These are phyloP conservation scores for Phlebopus sp. DNA, from an alignment of 1,284 basidiomycete genomes.

Conservation along the genomic window DNA sequence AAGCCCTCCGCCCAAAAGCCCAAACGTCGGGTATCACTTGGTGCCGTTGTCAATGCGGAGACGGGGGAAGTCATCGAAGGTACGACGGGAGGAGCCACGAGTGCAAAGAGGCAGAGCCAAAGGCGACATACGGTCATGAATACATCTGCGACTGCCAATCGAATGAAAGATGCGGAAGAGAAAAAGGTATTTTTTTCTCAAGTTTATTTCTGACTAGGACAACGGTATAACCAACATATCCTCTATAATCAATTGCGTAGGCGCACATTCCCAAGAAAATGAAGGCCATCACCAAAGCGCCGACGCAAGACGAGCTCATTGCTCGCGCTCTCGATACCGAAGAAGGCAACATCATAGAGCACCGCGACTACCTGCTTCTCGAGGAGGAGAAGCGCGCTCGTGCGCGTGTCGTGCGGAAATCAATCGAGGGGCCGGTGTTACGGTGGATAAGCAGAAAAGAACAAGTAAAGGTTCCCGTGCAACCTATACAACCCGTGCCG, in stretches of 20 bases:
- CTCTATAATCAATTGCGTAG: conserved; percentile 36
- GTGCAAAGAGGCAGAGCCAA: conserved; percentile 57
- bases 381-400: conserved; percentile 81
- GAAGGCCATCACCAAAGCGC: conserved; percentile 46
- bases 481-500: conserved; percentile 14
- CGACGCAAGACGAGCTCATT: conserved; percentile 80
- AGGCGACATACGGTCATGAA: conserved; percentile 64
- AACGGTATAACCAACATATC: background rate
- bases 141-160: conserved; percentile 57
- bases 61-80: conserved; percentile 51
- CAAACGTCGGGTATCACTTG: conserved; percentile 54
- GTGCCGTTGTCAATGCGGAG: conserved; percentile 51
- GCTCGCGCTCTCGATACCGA: conserved; percentile 81
- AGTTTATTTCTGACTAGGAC: conserved; percentile 1
- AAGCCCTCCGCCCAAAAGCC: conserved; percentile 35
- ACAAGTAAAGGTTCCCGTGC: conserved; percentile 37
- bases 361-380: conserved; percentile 70
- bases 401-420: conserved; percentile 57
- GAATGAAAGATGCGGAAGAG: conserved; percentile 61
- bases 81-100: conserved; percentile 10
- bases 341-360: conserved; percentile 78
- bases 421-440: conserved; percentile 68
- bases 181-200: conserved; percentile 46
- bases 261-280: conserved; percentile 59
- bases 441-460: conserved; percentile 72